These are phyloP conservation scores for Colletotrichum australisinense DNA, from an alignment of 2,329 filamentous ascomycete species.

Conservation along the genomic window DNA sequence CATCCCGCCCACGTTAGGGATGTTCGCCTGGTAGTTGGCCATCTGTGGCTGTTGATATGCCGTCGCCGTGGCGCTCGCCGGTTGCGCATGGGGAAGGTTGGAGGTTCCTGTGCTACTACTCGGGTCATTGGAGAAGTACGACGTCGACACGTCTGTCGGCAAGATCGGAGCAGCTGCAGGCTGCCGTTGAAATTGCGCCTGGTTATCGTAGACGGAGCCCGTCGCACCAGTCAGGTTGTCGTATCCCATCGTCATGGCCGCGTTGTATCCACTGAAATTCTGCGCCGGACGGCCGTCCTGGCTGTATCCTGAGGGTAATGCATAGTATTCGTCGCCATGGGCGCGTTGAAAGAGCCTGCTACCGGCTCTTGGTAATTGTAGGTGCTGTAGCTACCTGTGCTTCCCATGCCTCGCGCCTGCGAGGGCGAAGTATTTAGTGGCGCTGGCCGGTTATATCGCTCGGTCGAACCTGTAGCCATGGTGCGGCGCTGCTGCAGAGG, in stretches of 20 bases:
- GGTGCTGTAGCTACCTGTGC: constrained; percentile 62
- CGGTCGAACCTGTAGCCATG: constrained; percentile 46
- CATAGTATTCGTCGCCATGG: constrained; percentile 67
- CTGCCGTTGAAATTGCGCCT: constrained; percentile 82
- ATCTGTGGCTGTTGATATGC: constrained; percentile 75
- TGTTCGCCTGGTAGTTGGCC: constrained; percentile 60
- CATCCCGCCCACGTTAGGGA: constrained; percentile 60
- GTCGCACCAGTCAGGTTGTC: constrained; percentile 35
- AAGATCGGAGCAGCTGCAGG: constrained; percentile 83
- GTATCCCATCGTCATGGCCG: constrained; percentile 78
- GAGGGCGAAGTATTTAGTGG: constrained; percentile 62
- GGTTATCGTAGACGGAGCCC: constrained; percentile 78
- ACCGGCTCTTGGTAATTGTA: constrained; percentile 68
- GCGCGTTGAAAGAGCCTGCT: constrained; percentile 62
- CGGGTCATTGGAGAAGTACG: constrained; percentile 80
- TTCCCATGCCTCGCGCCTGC: constrained; percentile 63
- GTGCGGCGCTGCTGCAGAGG: constrained; percentile 57
- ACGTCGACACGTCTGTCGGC: constrained; percentile 72
- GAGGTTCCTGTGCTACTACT: constrained; percentile 69
- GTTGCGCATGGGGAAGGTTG: constrained; percentile 61
- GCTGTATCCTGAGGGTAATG: constrained; percentile 74
- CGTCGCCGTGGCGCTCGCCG: constrained; percentile 60
- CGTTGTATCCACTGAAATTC: constrained; percentile 68
- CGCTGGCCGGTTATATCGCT: constrained; percentile 60
- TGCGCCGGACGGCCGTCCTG: constrained; percentile 69